Base-by-base conservation (phyloP, 164 flowering plant species). In the Vitis riparia region DNA sequence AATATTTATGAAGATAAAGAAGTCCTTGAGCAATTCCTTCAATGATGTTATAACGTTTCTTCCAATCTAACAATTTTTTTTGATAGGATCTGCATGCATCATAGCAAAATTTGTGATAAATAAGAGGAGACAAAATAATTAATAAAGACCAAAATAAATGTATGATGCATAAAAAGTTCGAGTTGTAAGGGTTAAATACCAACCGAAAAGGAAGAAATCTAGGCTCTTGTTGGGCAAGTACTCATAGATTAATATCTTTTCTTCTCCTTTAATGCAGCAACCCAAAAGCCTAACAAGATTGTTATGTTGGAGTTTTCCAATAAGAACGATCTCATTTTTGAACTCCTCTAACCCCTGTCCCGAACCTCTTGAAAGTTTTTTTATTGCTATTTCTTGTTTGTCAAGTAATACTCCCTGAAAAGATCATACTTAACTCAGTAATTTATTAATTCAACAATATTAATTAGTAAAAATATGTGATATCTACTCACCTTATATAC, bases 1-100 rank as follows among this genome's bases (percentile, higher is more conserved):
- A 79, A 62, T 76, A 75, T 53, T 76, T 72, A 37, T 78, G 84
- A 70, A 81, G 84, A 17, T 81, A 81, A 23, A 79, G 66, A 15
- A 76, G 76, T 57, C 82, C 84, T 70, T 76, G 84, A 74, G 75
- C 76, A 15, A 76, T 66, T 47, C 84, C 84, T 59, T 58, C 61
- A 29, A 81, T 72, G 15, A 82, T 75, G 71, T 13, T 48, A 14
- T 63, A 62, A 3, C 85, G 80, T 27, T 14, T 70, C 17, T 29
- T 62, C 85, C 82, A 82, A 56, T 77, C 72, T 27, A 79, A 57
- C 37, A 67, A 11, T 32, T 58, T 52, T 17, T 65, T 65, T 65
- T 63, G 1, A 5, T 32, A 66, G 68, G 56, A 62, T 71, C 71
- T 71, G 68, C 7, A 23, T 23, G 27, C 27, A 23, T 51, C 47